A percentile compares a stretch with the other conserved stretches of the same genome.
Conservation (phyloP, 129 eudicot genomes). For the Calendula officinalis region DNA sequence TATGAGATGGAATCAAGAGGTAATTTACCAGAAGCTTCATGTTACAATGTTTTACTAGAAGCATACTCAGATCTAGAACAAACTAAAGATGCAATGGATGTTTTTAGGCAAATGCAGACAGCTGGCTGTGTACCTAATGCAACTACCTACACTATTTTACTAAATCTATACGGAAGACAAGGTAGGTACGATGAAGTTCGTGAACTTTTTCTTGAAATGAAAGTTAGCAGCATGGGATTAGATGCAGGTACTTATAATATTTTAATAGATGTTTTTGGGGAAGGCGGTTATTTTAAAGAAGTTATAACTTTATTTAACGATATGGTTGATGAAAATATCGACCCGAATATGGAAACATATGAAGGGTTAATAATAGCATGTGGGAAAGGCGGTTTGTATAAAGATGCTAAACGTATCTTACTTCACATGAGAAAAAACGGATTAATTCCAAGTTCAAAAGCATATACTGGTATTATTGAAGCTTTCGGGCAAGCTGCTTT, state of each 20-base stretch:
- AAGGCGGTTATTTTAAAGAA: constrained; percentile 95
- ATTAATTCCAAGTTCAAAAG: constrained; percentile 87
- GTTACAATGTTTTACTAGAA: constrained; percentile 80
- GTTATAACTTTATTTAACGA: constrained; percentile 89
- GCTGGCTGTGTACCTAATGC: constrained; percentile 92
- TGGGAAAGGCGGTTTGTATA: constrained; percentile 91
- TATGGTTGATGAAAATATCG: constrained; percentile 85
- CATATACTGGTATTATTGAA: constrained; percentile 76
- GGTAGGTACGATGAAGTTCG: constrained; percentile 94
- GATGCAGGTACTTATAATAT: constrained; percentile 84
- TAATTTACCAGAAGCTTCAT: constrained; percentile 71
- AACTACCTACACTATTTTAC: constrained; percentile 65
- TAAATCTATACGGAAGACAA: constrained; percentile 72
- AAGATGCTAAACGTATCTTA: constrained; percentile 67
- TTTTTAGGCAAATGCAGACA: constrained; percentile 87
- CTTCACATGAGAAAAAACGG: constrained; percentile 72
- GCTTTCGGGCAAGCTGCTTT: constrained; percentile 92
- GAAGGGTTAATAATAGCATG: constrained; percentile 83
- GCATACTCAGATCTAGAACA: constrained; percentile 70
- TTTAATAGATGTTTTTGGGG: constrained; percentile 85
- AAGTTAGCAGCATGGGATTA: constrained; percentile 88
- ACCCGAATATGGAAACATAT: constrained; percentile 92
- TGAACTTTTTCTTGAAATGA: constrained; percentile 94
- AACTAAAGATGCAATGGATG: constrained; percentile 77
- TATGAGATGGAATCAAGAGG: constrained; percentile 80